These are phyloP conservation scores for Plantago elongata DNA, from an alignment of 257 asterid species.

Conservation along the genomic window DNA sequence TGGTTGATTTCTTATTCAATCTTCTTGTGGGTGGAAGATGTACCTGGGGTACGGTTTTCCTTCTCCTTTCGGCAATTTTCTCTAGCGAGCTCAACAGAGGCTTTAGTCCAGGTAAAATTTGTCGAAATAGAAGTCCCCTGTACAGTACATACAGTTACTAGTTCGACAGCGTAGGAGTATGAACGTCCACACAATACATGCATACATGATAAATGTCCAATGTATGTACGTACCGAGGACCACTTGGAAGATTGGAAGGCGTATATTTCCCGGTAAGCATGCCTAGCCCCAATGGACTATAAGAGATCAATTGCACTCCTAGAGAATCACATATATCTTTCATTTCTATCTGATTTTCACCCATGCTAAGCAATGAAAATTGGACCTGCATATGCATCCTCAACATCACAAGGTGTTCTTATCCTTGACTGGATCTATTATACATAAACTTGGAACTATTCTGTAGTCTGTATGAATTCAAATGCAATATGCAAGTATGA, in stretches of 20 bases:
- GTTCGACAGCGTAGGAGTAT: not conserved
- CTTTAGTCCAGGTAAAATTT: constrained; percentile 79
- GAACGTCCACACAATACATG: constrained; percentile 3
- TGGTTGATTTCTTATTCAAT: too few relatives aligned
- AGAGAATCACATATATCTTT: constrained; percentile 66
- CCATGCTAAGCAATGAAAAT: constrained; percentile 85
- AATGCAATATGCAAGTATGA: too few relatives aligned
- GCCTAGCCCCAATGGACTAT: constrained; percentile 94
- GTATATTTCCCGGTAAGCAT: constrained; percentile 93
- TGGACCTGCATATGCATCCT: constrained; percentile 49
- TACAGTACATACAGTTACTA: constrained; percentile 1
- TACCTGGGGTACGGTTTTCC: constrained; percentile 77
- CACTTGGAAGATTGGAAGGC: constrained; percentile 69
- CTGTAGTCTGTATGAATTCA: too few relatives aligned
- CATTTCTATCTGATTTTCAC: constrained; percentile 75
- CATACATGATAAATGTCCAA: not conserved
- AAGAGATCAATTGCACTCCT: constrained; percentile 71
- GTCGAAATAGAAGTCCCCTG: constrained; percentile 74
- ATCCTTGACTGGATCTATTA: too few relatives aligned
- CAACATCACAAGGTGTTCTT: too few relatives aligned
- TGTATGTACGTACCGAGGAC: constrained; percentile 56
- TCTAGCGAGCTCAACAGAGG: constrained; percentile 59
- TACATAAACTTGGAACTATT: too few relatives aligned
- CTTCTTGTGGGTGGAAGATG: too few relatives aligned
- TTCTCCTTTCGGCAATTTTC: constrained; percentile 55